Percentiles rank a stretch among this genome's conserved stretches.
Evolutionary conservation across 768 basidiomycete genomes (phyloP).

Genomic region (Calocera viscosa): DNA sequence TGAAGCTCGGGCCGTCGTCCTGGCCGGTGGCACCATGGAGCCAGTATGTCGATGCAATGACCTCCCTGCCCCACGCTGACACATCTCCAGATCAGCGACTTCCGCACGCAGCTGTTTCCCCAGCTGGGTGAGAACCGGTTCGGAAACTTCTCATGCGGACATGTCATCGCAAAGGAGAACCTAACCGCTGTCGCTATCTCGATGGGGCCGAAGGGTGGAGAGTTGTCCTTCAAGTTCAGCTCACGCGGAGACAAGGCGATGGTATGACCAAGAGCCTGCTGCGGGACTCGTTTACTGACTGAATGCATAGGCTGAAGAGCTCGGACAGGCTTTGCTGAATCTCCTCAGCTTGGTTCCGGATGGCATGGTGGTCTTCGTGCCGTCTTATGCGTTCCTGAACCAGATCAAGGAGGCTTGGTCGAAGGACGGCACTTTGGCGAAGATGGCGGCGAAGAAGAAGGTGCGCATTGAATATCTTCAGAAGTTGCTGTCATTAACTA

Average conservation of each 20-base stretch:
- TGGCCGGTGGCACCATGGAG: constrained; percentile 97
- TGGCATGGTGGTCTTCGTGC: constrained; percentile 88
- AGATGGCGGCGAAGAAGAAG: constrained; percentile 60
- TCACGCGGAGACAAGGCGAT: constrained; percentile 52
- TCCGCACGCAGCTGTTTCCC: constrained; percentile 67
- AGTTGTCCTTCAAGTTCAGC: constrained; percentile 70
- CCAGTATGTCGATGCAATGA: constrained; percentile 44
- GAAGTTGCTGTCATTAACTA: constrained; percentile 1
- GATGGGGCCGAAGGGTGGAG: constrained; percentile 60
- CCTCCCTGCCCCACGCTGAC: background rate
- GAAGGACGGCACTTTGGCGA: constrained; percentile 45
- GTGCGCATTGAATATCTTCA: constrained; percentile 28
- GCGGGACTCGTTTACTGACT: background rate
- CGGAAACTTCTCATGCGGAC: constrained; percentile 78
- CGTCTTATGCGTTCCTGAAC: constrained; percentile 76
- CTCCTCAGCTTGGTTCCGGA: constrained; percentile 64
- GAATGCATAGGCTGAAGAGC: constrained; percentile 49
- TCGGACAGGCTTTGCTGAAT: constrained; percentile 76
- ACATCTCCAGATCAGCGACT: constrained; percentile 62
- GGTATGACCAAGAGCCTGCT: constrained; percentile 32
- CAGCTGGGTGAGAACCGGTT: constrained; percentile 48
- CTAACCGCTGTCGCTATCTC: constrained; percentile 61
- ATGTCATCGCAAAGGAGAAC: constrained; percentile 74
- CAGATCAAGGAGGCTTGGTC: constrained; percentile 55
- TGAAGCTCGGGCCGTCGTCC: constrained; percentile 64